These are phyloP conservation scores for Diplodia mutila DNA, from an alignment of 2,329 filamentous ascomycete genomes.

Conservation along the genomic window DNA sequence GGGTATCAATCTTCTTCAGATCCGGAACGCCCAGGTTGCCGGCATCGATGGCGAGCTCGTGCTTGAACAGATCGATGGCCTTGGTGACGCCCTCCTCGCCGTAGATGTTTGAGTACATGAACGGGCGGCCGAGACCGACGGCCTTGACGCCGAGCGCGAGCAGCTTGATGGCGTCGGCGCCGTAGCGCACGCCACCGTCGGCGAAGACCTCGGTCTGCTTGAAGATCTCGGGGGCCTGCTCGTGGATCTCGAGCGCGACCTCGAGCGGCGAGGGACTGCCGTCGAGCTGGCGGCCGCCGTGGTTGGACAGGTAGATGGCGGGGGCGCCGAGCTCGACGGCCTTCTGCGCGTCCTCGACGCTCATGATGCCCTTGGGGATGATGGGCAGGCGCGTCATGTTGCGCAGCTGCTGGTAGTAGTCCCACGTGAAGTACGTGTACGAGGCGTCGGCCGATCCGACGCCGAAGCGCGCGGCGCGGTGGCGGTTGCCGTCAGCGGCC, in stretches of 20 bases:
- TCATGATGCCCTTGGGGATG: constrained; percentile 47
- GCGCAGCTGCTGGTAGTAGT: constrained; percentile 39
- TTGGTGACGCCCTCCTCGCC: constrained; percentile 66
- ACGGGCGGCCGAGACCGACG: constrained; percentile 53
- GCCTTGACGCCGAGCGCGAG: constrained; percentile 45
- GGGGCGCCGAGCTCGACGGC: constrained; percentile 42
- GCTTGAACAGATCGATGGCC: constrained; percentile 55
- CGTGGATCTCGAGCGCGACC: constrained; percentile 75
- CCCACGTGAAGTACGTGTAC: constrained; percentile 41
- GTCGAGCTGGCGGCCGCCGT: constrained; percentile 48
- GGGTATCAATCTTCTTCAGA: constrained; percentile 34
- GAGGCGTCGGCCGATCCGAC: constrained; percentile 38
- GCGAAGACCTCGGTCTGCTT: constrained; percentile 45
- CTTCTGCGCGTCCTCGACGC: constrained; percentile 44
- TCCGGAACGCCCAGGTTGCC: constrained; percentile 39
- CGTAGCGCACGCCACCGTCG: constrained; percentile 47
- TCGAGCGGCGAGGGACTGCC: constrained; percentile 70
- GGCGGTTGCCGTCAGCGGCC: constrained; percentile 43
- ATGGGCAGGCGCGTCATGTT: constrained; percentile 45
- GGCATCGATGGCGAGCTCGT: constrained; percentile 50
- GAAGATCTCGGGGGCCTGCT: constrained; percentile 48
- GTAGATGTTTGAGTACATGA: constrained; percentile 59
- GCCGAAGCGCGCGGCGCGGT: constrained; percentile 41
- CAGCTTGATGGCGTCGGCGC: constrained; percentile 44
- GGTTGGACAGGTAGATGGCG: constrained; percentile 48